Percentiles rank a stretch among this genome's conserved stretches.
These are phyloP conservation scores for Fonsecaea multimorphosa DNA, from an alignment of 2,329 filamentous ascomycete genomes.

Conservation along the genomic window DNA sequence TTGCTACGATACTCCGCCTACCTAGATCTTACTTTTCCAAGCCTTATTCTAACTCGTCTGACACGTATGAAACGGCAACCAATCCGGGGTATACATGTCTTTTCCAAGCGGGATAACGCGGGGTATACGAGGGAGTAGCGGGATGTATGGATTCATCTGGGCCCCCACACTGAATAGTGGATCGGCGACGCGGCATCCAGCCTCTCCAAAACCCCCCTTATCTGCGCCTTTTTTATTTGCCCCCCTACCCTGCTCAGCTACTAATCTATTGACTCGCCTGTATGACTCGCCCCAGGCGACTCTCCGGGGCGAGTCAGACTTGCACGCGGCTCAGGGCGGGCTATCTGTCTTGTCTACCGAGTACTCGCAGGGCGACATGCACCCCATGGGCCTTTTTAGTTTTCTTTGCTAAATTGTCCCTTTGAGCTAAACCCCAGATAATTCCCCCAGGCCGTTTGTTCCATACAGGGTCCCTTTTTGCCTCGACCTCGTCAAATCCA, in stretches of 20 bases:
- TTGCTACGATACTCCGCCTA: not conserved
- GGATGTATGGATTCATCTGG: not conserved
- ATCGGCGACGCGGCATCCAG: not conserved
- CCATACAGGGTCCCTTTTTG: not conserved
- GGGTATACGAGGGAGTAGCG: not conserved
- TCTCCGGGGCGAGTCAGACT: not conserved
- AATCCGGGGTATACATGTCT: constrained; percentile 6
- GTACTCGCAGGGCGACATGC: not conserved
- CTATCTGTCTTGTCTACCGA: not conserved
- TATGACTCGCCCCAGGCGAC: not conserved
- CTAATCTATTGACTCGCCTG: not conserved
- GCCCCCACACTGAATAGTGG: not conserved
- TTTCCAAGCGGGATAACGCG: not conserved
- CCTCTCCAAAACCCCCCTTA: not conserved
- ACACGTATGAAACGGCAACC: not conserved
- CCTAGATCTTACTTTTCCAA: not conserved
- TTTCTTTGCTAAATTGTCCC: not conserved
- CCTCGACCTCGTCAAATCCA: not conserved
- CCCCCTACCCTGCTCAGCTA: not conserved
- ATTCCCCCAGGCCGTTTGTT: not conserved
- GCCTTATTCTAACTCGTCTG: not conserved
- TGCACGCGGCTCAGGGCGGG: not conserved
- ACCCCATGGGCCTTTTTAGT: not conserved
- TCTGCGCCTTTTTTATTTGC: not conserved
- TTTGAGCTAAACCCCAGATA: not conserved